Evolutionary conservation across 129 eudicot genomes (phyloP).

Genomic region (Chrysanthemum seticuspe): DNA sequence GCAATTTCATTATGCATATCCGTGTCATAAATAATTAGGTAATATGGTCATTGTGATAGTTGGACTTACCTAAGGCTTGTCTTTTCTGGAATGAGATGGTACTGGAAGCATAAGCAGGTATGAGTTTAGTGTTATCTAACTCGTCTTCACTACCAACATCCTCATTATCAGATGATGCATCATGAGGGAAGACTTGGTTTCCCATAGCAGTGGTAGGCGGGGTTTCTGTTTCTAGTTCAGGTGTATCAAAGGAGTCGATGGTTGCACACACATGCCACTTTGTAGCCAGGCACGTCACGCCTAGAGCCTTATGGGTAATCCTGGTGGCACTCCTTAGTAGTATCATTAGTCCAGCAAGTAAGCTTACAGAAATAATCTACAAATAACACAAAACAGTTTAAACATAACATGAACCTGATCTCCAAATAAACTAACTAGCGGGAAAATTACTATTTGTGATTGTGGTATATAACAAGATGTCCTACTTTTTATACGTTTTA

Average conservation of each 20-base stretch:
- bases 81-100: slow-evolving; percentile 91
- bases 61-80: slow-evolving; percentile 76
- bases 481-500: too few relatives aligned
- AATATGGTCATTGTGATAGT: not conserved
- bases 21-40: too few relatives aligned
- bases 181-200: slow-evolving; percentile 30
- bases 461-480: too few relatives aligned
- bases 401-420: not conserved
- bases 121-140: slow-evolving; percentile 61
- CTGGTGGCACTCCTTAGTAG: slow-evolving; percentile 79
- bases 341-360: slow-evolving; percentile 85
- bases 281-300: slow-evolving; percentile 79
- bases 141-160: slow-evolving; percentile 87
- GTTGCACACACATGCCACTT: slow-evolving; percentile 97
- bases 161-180: slow-evolving; percentile 57
- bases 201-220: slow-evolving; percentile 34
- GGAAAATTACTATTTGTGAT: too few relatives aligned
- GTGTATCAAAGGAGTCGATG: slow-evolving; percentile 65
- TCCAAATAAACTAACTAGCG: not conserved
- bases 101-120: slow-evolving; percentile 67
- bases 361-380: slow-evolving; percentile 90
- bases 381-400: not conserved
- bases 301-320: slow-evolving; percentile 92
- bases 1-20: not conserved
- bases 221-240: slow-evolving; percentile 51